Base-by-base conservation (phyloP, 306 rosid genomes). In the Begonia loranthoides region DNA sequence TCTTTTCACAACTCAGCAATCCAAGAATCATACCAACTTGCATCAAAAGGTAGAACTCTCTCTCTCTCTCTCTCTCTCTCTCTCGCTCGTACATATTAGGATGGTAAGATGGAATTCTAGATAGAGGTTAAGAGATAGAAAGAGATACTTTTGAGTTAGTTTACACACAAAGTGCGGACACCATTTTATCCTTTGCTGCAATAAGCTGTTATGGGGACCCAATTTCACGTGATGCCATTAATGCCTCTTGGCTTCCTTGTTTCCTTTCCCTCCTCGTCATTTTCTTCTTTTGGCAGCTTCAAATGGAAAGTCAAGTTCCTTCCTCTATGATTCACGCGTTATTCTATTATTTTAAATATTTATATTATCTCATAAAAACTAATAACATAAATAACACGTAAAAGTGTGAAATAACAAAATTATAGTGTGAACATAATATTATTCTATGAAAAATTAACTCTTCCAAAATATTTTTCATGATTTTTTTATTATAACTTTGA, bases 141-240 rank as follows among this genome's bases (percentile, higher is more conserved):
- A 28, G 36, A 28, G 36, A 28, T 28, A 28, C 8, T 7, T 58
- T 58, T 21, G 13, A 51, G 57, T 44, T 24, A 19, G 22, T 7
- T 55, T 54, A 47, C 49, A 12, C 45, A 40, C 53, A 17, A 59
- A 46, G 33, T 19, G 21, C 13, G 65, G 36, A 40, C 22, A 59
- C 65, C 54, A 15, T 13, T 28, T 28, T 28, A 28, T 4, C 36
- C 34, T 45, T 64, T 22, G 45, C 59, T 54, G 66, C 44, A 52
- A 9, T 24, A 56, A 51, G 56, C 19, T 49, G 52, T 22, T 16
- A 39, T 38, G 15, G 61, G 6, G 79, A 74, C 13, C 65, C 66
- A 46, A 15, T 12, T 43, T 22, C 62, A 52, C 19, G 67, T 64
- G 72, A 56, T 61, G 15, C 51, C 64, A 61, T 17, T 54, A 40